Conservation (phyloP, 2,329 filamentous ascomycete species). For the Apiospora hydei region DNA sequence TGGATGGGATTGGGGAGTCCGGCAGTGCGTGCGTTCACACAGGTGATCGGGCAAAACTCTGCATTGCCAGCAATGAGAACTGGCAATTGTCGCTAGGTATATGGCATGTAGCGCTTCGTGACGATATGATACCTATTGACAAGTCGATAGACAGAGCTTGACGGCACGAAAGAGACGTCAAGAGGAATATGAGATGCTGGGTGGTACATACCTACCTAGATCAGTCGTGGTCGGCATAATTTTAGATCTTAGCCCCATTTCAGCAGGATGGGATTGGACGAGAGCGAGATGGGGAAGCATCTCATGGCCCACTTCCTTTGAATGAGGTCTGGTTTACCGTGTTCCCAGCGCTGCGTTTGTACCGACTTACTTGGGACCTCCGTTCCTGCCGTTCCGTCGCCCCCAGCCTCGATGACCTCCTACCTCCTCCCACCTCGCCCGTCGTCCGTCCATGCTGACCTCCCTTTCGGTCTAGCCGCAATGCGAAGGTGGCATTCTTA, state of each 20-base stretch:
- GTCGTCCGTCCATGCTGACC: neutral
- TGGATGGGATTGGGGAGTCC: constrained; percentile 13
- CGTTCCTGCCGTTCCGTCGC: constrained; percentile 15
- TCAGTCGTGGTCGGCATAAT: constrained; percentile 12
- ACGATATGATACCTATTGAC: neutral
- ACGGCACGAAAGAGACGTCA: neutral
- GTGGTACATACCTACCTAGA: neutral
- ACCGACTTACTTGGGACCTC: constrained; percentile 2
- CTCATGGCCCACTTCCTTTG: neutral
- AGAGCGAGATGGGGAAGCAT: constrained; percentile 5
- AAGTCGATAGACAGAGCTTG: neutral
- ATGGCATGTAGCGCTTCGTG: too few relatives aligned
- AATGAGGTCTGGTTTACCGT: constrained; percentile 16
- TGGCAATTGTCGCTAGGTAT: neutral
- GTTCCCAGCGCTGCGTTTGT: constrained; percentile 5
- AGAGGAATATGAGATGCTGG: neutral
- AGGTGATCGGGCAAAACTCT: neutral
- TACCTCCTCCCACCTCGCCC: constrained; percentile 5
- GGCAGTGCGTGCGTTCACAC: neutral
- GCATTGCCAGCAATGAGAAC: neutral
- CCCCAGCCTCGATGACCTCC: constrained; percentile 13
- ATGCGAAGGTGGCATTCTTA: neutral
- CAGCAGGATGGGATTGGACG: neutral
- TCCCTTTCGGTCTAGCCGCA: neutral
- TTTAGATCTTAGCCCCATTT: constrained; percentile 20